Evolutionary conservation across 768 basidiomycete genomes (phyloP).

Genomic region (Leccinum pellstonianum): DNA sequence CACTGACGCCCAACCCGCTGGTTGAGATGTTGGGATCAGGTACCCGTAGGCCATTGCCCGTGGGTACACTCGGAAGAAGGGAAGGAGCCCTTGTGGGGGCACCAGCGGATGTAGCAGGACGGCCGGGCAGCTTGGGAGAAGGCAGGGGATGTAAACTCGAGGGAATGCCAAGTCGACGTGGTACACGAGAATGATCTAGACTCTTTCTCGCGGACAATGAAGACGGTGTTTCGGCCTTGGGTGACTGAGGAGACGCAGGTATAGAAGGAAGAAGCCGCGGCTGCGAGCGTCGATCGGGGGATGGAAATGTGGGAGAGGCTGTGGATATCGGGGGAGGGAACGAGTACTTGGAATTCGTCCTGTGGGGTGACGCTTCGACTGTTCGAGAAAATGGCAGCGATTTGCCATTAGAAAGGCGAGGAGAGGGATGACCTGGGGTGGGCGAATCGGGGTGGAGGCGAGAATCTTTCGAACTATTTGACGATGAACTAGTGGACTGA

Average conservation of each 20-base stretch:
- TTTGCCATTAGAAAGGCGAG: conserved; percentile 17
- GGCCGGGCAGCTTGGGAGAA: conserved; percentile 21
- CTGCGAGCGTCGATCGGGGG: conserved; percentile 12
- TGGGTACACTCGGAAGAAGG: not conserved
- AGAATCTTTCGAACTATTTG: conserved; percentile 28
- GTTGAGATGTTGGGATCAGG: conserved; percentile 1
- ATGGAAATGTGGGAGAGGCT: conserved; percentile 9
- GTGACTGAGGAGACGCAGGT: conserved; percentile 32
- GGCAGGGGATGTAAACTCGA: not conserved
- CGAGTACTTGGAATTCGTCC: conserved; percentile 23
- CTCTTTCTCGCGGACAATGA: conserved; percentile 20
- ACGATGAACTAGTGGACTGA: conserved; percentile 23
- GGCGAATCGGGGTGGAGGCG: conserved; percentile 23
- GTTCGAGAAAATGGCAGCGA: conserved; percentile 2
- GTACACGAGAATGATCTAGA: conserved; percentile 16
- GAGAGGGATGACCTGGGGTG: conserved; percentile 8
- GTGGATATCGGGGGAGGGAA: conserved; percentile 18
- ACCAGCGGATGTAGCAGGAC: conserved; percentile 44
- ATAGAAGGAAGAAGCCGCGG: conserved; percentile 25
- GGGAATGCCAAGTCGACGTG: conserved; percentile 11
- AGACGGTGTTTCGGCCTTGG: conserved; percentile 17
- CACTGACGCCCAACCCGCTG: conserved; percentile 3
- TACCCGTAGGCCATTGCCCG: not conserved
- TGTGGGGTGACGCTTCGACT: conserved; percentile 8
- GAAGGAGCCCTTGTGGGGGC: conserved; percentile 13